Base-by-base conservation (phyloP, 345 rosid genomes). In the Microthlaspi erraticum region DNA sequence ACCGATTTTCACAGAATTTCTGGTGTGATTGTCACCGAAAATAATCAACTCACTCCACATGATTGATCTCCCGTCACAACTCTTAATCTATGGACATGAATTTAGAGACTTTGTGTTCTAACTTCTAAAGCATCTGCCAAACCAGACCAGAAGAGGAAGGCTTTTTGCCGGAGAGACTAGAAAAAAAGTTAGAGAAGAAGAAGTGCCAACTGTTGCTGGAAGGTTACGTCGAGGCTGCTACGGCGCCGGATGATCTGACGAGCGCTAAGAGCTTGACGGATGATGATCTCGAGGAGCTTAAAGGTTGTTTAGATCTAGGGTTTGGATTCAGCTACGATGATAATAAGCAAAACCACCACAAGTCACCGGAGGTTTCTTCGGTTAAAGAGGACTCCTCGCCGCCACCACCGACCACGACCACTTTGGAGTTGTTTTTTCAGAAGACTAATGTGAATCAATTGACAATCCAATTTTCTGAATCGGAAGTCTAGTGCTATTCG, bases 221-320 rank as follows among this genome's bases (percentile, higher is more conserved):
- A 64, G 94, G 96, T 10, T 92, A 88, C 67, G 92, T 78, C 13
- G 80, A 79, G 29, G 56, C 81, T 71, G 52, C 74, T 41, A 58
- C 18, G 3, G 46, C 74, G 7, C 81, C 20, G 5, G 61, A 70
- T 57, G 76, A 90, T 49, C 77, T 92, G 64, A 84, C 59, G 77
- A 87, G 88, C 66, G 82, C 88, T 0, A 92, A 88, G 85, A 92
- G 98, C 63, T 80, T 92, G 78, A 92, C 96, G 2, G 96, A 83
- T 68, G 98, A 92, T 8, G 95, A 92, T 76, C 90, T 92, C 5
- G 95, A 90, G 52, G 98, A 92, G 83, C 81, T 92, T 0, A 92
- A 92, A 71, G 98, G 96, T 31, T 92, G 98, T 63, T 75, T 90
- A 76, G 98, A 92, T 88, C 93, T 92, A 11, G 96, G 98, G 2